phyloP scores from a whole-genome alignment of 306 rosid genomes.

The Inga laurina region DNA sequence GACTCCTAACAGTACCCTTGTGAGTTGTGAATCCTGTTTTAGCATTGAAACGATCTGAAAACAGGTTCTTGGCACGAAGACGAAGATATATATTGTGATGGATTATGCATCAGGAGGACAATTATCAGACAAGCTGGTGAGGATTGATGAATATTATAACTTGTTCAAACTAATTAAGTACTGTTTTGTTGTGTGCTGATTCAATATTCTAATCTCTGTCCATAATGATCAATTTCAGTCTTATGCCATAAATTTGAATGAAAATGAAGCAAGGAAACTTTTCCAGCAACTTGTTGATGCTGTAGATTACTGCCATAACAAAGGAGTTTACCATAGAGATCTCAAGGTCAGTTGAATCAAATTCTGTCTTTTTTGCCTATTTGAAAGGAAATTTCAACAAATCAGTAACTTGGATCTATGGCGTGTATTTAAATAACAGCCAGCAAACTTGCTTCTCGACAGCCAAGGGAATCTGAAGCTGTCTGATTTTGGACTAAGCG shows the following conservation, averaged over 20 bases:
- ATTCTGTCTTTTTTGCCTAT: background rate
- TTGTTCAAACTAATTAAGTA: background rate
- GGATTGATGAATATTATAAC: constrained; percentile 14
- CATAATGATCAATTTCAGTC: constrained; percentile 34
- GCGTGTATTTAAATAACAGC: constrained; percentile 42
- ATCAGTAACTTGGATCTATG: constrained; percentile 32
- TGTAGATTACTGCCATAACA: constrained; percentile 71
- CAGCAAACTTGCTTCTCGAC: constrained; percentile 78
- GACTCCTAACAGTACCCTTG: background rate
- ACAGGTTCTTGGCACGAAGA: constrained; percentile 75
- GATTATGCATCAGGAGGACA: constrained; percentile 77
- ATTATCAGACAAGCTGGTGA: constrained; percentile 70
- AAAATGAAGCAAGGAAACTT: constrained; percentile 68
- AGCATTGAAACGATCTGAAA: background rate
- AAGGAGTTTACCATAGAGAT: constrained; percentile 80
- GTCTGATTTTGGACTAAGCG: constrained; percentile 82
- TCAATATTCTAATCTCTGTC: constrained; percentile 20
- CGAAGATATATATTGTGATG: constrained; percentile 80
- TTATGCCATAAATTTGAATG: constrained; percentile 50
- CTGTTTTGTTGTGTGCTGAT: constrained; percentile 7
- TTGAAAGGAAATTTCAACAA: constrained; percentile 2
- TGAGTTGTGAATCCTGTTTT: constrained; percentile 15
- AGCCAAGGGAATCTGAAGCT: constrained; percentile 68
- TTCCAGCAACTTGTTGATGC: constrained; percentile 87
- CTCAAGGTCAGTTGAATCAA: constrained; percentile 57